Evolutionary conservation across 2,329 filamentous ascomycete genomes (phyloP).

Genomic region (Ceratocystis alfenasii): DNA sequence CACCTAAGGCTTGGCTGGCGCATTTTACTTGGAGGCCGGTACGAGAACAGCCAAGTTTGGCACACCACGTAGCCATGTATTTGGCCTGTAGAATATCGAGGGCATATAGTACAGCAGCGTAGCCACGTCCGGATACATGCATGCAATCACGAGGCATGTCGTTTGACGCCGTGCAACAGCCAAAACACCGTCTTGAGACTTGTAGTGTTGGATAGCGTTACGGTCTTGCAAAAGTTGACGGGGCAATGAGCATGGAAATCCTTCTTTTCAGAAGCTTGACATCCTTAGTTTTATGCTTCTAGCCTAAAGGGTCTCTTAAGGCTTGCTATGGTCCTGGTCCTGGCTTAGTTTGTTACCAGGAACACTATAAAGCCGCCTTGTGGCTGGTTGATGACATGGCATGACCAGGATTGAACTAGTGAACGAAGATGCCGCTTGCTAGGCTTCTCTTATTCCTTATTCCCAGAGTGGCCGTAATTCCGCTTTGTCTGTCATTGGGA

Average conservation of each 20-base stretch:
- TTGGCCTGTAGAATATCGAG: not conserved
- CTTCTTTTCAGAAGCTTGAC: not conserved
- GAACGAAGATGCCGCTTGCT: not conserved
- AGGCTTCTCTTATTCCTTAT: not conserved
- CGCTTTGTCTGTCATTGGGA: not conserved
- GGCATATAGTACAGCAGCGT: not conserved
- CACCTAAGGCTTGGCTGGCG: too few species aligned
- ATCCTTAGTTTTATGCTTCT: not conserved
- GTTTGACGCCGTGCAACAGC: constrained; percentile 12
- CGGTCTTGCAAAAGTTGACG: not conserved
- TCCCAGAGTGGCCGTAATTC: not conserved
- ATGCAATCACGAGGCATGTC: constrained; percentile 12
- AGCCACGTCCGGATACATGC: not conserved
- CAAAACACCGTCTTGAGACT: not conserved
- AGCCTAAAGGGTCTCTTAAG: not conserved
- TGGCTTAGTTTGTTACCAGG: not conserved
- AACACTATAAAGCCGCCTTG: not conserved
- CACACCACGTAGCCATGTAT: not conserved
- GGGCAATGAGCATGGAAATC: not conserved
- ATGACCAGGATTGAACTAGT: constrained; percentile 2
- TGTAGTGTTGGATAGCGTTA: too few species aligned
- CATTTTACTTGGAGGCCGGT: constrained; percentile 4
- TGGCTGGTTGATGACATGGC: constrained; percentile 5
- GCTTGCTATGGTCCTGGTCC: not conserved
- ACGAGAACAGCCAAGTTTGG: not conserved